Base-by-base conservation (phyloP, 345 rosid genomes). In the Nasturtium officinale region DNA sequence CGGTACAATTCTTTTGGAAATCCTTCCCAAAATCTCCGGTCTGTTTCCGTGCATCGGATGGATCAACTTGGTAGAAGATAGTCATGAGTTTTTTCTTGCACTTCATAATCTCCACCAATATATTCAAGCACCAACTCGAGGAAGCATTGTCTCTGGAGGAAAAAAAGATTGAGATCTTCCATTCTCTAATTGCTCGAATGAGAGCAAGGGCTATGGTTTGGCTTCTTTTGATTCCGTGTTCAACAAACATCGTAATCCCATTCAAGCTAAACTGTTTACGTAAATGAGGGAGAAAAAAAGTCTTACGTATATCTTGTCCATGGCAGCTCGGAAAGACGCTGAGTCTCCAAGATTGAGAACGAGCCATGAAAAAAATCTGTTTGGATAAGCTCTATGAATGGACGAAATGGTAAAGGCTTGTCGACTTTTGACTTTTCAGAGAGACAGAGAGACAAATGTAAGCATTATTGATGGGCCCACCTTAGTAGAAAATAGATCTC, bases 111-210 rank as follows among this genome's bases (percentile, higher is more conserved):
- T 59, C 64, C 30, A 37, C 64, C 47, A 59, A 20, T 35, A 20
- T 46, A 59, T 59, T 59, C 47, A 59, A 59, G 64, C 64, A 59
- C 29, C 64, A 37, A 2, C 63, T 20, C 6, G 28, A 35, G 3
- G 43, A 35, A 35, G 63, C 63, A 20, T 59, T 35, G 29, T 37
- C 37, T 6, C 35, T 58, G 1, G 45, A 35, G 28, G 35, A 16
- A 33, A 37, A 6, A 29, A 59, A 17, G 16, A 20, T 7, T 3
- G 47, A 37, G 5, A 37, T 37, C 25, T 17, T 35, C 11, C 1
- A 12, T 37, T 37, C 11, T 59, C 64, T 59, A 59, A 37, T 59
- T 0, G 17, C 17, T 6, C 9, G 11, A 11, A 59, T 12, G 64
- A 59, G 3, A 18, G 3, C 11, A 37, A 9, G 10, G 6, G 1